These are phyloP conservation scores for Cladosporium sp. DNA, from an alignment of 2,329 filamentous ascomycete species.

Conservation along the genomic window DNA sequence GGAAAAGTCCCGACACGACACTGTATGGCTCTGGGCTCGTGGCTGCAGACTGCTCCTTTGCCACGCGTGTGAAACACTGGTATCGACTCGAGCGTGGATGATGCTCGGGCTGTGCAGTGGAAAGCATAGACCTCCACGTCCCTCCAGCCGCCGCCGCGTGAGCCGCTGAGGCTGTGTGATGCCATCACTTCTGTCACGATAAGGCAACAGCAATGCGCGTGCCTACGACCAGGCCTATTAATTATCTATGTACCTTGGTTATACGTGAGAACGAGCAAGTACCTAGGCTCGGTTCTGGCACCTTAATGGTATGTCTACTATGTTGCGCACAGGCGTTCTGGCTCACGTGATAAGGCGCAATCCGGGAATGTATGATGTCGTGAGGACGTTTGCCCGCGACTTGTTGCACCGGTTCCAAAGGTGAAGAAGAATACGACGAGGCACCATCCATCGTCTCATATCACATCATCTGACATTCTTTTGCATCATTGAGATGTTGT, in stretches of 20 bases:
- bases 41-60: not conserved
- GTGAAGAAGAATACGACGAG: not conserved
- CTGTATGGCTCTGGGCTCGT: not conserved
- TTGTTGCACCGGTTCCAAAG: conserved; percentile 3
- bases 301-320: not conserved
- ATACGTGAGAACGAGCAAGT: not conserved
- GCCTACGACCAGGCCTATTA: not conserved
- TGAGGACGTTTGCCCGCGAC: not conserved
- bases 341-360: conserved; percentile 1
- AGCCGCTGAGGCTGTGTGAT: not conserved
- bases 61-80: conserved; percentile 4
- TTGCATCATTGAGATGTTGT: not conserved
- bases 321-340: not conserved
- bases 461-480: not conserved
- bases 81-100: not conserved
- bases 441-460: not conserved
- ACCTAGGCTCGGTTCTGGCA: not conserved
- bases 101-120: conserved; percentile 3
- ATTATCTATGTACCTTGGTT: not conserved
- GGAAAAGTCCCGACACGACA: not conserved
- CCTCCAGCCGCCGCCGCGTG: not conserved
- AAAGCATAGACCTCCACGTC: not conserved
- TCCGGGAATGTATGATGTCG: not conserved
- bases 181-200: conserved; percentile 3
- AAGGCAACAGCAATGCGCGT: not conserved